Evolutionary conservation across 768 basidiomycete species (phyloP).

Genomic region (Pleurotus giganteus): DNA sequence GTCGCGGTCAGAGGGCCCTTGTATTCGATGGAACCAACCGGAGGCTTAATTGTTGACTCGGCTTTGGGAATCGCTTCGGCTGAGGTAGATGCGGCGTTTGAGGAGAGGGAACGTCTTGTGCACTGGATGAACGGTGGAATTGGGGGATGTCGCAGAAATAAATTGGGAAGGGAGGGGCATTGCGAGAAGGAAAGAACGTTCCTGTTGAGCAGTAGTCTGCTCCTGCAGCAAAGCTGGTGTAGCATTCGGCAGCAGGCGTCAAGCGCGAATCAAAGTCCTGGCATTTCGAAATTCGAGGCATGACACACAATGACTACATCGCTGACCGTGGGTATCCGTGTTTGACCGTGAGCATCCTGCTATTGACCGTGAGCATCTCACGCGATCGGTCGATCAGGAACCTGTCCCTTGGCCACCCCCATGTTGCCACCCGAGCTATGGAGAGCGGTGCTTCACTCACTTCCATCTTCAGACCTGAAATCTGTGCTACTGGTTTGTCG

Average conservation of each 20-base stretch:
- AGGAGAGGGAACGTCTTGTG: not conserved
- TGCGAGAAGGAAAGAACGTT: not conserved
- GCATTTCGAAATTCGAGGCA: not conserved
- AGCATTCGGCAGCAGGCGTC: not conserved
- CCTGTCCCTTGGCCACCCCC: not conserved
- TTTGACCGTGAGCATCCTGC: not conserved
- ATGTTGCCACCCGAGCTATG: not conserved
- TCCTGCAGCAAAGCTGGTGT: not conserved
- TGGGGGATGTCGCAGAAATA: not conserved
- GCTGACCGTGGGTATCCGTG: not conserved
- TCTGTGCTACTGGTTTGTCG: not conserved
- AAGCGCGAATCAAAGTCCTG: not conserved
- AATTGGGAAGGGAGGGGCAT: not conserved
- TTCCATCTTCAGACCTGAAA: not conserved
- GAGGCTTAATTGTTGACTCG: not conserved
- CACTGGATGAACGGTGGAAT: not conserved
- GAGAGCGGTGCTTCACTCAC: not conserved
- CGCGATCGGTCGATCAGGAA: too few relatives aligned
- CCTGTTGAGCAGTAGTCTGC: not conserved
- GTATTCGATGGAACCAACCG: slow-evolving; percentile 42
- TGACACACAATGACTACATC: not conserved
- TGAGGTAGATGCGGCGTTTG: not conserved
- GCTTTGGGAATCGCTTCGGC: not conserved
- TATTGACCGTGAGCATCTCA: not conserved
- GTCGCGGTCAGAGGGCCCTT: slow-evolving; percentile 69